These are phyloP conservation scores for Verticillium isaacii DNA, from an alignment of 2,329 filamentous ascomycete species.

Conservation along the genomic window DNA sequence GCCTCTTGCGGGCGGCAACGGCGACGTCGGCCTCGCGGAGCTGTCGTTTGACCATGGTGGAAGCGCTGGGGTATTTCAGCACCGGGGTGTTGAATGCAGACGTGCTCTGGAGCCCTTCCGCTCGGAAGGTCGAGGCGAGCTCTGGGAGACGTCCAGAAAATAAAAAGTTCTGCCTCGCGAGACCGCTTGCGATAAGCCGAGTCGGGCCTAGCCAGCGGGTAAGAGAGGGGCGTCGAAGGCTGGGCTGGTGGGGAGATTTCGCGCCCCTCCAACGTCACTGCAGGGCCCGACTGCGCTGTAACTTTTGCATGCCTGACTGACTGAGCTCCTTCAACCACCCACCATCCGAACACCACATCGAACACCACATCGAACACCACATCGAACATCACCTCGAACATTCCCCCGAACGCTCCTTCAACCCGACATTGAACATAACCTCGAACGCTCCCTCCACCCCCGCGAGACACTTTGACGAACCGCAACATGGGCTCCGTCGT, in stretches of 20 bases:
- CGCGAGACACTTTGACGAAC: background rate
- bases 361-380: background rate
- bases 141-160: conserved; percentile 2
- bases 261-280: conserved; percentile 2
- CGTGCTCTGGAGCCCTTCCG: background rate
- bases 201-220: conserved; percentile 7
- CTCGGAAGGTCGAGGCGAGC: background rate
- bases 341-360: background rate
- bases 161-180: conserved; percentile 14
- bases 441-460: background rate
- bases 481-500: conserved; percentile 71
- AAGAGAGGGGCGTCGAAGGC: background rate
- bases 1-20: conserved; percentile 44
- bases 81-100: background rate
- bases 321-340: no score
- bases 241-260: conserved; percentile 1
- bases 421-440: no score
- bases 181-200: conserved; percentile 6
- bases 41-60: conserved; percentile 40
- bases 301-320: background rate
- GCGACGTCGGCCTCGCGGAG: conserved; percentile 33
- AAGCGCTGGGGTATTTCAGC: background rate
- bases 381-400: no score
- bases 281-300: background rate
- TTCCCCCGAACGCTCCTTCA: background rate